Base-by-base conservation (phyloP, 192 early-diverging fungal genomes). In the Ambispora gerdemannii region DNA sequence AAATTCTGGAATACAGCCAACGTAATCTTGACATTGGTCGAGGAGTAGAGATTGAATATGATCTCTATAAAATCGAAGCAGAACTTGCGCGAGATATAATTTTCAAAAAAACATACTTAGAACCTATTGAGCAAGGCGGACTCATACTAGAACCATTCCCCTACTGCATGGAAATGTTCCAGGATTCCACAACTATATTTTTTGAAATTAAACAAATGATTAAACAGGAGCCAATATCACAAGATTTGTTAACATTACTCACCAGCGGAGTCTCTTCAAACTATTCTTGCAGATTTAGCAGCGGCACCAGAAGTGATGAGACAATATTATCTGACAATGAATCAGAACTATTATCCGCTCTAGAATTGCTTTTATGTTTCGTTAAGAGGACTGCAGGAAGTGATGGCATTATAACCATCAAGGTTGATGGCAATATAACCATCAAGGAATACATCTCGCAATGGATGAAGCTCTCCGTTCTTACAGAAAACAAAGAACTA, bases 131-230 rank as follows among this genome's bases (percentile, higher is more conserved):
- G 24, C 27, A 56, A 35, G 15, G 33, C 32, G 33, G 28, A 24
- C 25, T 56, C 25, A 17, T 22, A 17, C 28, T 63, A 20, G 71
- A 72, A 6, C 19, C 63, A 6, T 66, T 72, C n/a, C 32, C 64
- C 3, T 72, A 64, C 35, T 64, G 68, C 22, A 24, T 72, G 49
- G 71, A 72, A 51, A 38, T 72, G 28, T 68, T 72, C 49, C 30
- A 66, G 27, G 50, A 11, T 10, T 47, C 19, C 7, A 35, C 31
- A 35, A 33, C 27, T 28, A 67, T 72, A n/a, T 28, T 72, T 13
- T 20, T 20, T 25, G 71, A 72, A 1, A 66, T 72, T 17, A 66
- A 63, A 63, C 4, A 10, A 6, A 8, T 35, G 31, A 66, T 72
- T 28, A 35, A 24, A 24, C 71, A 72, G 17, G 63, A 72, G 24